A percentile compares a stretch with the other conserved stretches of the same genome.
Evolutionary conservation across 306 rosid genomes (phyloP).

Genomic region (Chamaecrista fasciculata): DNA sequence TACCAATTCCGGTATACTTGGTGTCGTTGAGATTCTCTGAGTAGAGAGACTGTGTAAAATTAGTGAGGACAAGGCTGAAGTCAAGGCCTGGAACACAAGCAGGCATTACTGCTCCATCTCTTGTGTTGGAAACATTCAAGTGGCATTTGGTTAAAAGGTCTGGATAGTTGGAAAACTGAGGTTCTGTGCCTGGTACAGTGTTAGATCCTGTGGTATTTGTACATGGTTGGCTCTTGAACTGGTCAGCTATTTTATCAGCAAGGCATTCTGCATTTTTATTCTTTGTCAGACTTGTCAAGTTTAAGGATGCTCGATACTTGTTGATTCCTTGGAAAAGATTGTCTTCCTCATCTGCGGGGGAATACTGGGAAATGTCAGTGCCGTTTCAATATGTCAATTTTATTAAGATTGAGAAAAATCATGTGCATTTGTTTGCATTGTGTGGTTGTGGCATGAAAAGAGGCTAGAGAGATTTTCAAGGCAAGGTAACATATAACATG

Average conservation of each 20-base stretch:
- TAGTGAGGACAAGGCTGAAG: constrained; percentile 59
- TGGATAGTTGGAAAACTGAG: constrained; percentile 70
- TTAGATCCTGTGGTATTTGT: constrained; percentile 90
- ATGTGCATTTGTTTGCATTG: neutral
- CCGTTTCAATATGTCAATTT: constrained; percentile 11
- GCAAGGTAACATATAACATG: neutral
- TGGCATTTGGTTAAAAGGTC: constrained; percentile 62
- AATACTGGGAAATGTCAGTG: constrained; percentile 8
- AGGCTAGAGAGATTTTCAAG: neutral
- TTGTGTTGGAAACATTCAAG: constrained; percentile 69
- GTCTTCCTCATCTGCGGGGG: constrained; percentile 60
- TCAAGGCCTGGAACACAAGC: constrained; percentile 74
- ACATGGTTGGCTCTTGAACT: constrained; percentile 76
- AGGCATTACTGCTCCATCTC: constrained; percentile 72
- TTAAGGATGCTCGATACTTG: constrained; percentile 53
- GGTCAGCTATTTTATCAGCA: constrained; percentile 71
- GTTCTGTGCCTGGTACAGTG: constrained; percentile 87
- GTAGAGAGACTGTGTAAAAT: constrained; percentile 80
- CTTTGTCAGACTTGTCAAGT: constrained; percentile 53
- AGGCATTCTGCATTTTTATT: constrained; percentile 76
- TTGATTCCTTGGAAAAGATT: constrained; percentile 71
- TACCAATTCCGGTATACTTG: constrained; percentile 62
- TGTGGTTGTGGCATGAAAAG: constrained; percentile 38
- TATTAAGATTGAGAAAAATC: neutral
- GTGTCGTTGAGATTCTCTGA: constrained; percentile 70